Conservation (phyloP, 2,329 filamentous ascomycete genomes). For the Chaetomium sp. region DNA sequence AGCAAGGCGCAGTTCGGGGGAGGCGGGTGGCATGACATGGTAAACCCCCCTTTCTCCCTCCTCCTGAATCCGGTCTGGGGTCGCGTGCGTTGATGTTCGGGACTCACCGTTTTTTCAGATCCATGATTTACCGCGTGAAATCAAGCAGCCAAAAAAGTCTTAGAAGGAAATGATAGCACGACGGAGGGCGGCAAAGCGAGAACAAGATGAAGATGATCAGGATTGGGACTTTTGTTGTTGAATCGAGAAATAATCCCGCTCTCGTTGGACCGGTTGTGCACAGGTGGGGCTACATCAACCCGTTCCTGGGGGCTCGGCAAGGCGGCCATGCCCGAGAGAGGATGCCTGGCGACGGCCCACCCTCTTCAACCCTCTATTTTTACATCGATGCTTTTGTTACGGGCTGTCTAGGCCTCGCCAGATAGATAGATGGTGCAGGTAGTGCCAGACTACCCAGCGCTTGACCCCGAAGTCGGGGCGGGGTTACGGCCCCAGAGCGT, state of each 20-base stretch:
- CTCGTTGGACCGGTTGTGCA: not conserved
- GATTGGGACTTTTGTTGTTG: not conserved
- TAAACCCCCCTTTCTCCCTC: constrained; percentile 43
- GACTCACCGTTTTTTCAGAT: constrained; percentile 30
- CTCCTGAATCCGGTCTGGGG: not conserved
- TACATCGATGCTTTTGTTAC: not conserved
- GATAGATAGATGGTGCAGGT: constrained; percentile 12
- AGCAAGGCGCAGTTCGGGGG: constrained; percentile 75
- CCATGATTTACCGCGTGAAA: constrained; percentile 33
- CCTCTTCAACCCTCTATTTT: not conserved
- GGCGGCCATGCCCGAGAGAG: not conserved
- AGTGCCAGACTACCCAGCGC: constrained; percentile 6
- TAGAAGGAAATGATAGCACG: constrained; percentile 8
- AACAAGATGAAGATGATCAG: not conserved
- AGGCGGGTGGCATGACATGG: constrained; percentile 82
- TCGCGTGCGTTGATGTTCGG: not conserved
- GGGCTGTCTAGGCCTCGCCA: not conserved
- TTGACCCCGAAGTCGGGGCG: not conserved
- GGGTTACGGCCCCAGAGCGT: not conserved
- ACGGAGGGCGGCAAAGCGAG: not conserved
- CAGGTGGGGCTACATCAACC: not conserved
- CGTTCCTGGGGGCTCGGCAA: not conserved
- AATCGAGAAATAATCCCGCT: too few species aligned
- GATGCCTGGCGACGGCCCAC: not conserved
- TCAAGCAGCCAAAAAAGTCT: constrained; percentile 17